Percentiles rank a stretch among this genome's conserved stretches.
phyloP scores from a whole-genome alignment of 805 yeast genomes.

The Wickerhamomyces strasburgensis region DNA sequence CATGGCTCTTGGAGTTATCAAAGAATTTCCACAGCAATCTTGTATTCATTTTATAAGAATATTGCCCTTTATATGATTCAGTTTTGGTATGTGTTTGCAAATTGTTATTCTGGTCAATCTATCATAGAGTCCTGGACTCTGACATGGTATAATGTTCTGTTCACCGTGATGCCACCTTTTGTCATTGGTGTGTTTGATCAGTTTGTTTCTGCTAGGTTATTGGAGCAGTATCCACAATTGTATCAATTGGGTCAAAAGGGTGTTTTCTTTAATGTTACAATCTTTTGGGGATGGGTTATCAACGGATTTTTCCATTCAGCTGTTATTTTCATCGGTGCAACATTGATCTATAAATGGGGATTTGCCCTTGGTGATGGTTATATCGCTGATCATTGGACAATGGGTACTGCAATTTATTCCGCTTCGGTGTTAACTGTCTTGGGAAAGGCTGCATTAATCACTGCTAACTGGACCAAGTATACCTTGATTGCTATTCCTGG shows the following conservation, averaged over 20 bases:
- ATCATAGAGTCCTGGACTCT: constrained; percentile 97
- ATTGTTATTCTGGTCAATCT: constrained; percentile 92
- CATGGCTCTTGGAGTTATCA: constrained; percentile 99
- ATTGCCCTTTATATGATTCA: constrained; percentile 96
- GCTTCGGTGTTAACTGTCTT: constrained; percentile 83
- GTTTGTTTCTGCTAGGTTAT: constrained; percentile 82
- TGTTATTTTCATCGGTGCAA: constrained; percentile 68
- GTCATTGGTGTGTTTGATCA: constrained; percentile 96
- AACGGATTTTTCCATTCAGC: constrained; percentile 96
- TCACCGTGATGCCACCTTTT: constrained; percentile 93
- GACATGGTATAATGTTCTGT: constrained; percentile 90
- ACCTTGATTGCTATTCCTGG: constrained; percentile 94
- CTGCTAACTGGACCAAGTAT: constrained; percentile 92
- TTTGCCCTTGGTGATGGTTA: constrained; percentile 62
- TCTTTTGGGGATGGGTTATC: constrained; percentile 96
- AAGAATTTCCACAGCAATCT: constrained; percentile 84
- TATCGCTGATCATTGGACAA: constrained; percentile 83
- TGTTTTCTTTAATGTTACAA: constrained; percentile 80
- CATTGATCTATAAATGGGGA: constrained; percentile 64
- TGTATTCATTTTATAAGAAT: constrained; percentile 94
- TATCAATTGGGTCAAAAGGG: constrained; percentile 89
- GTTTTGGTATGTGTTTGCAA: constrained; percentile 93
- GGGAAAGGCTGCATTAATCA: constrained; percentile 91
- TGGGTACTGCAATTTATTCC: constrained; percentile 90
- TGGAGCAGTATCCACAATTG: constrained; percentile 88